Evolutionary conservation across 306 rosid species (phyloP), one percentile per base, ranked within the genome.

Genomic region (Dicorynia guianensis): DNA sequence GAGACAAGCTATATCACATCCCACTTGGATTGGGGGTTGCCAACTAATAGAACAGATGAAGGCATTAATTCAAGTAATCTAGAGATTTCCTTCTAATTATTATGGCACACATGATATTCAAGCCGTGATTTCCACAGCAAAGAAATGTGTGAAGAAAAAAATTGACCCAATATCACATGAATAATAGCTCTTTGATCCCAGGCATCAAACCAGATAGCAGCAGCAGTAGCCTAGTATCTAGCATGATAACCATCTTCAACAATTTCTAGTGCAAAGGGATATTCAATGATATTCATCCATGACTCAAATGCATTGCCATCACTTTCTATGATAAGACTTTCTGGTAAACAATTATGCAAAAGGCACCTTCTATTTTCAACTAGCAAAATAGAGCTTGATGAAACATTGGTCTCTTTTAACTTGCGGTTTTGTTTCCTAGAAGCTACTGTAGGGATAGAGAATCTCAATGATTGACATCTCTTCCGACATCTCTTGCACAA

Each of bases 191-290:
- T 90, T 82, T 89, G 93, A 76, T 94, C 96, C 96, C 97, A 94
- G 68, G 87, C 79, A 84, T 89, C 91, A 72, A 86, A 85, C 98
- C 98, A 94, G 77, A 88, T n/a, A n/a, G n/a, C 84, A 59, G 95
- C 93, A 57, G 97, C 97, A 11, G 92, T 91, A 49, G 96, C 94
- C 96, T 96, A 94, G 80, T 94, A 94, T 80, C 96, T 96, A 80
- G 70, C 80, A 66, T 78, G 86, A 64, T 80, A 88, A 80, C 79
- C 85, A 57, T 79, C 87, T 36, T 85, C 88, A 18, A 88, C 91
- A 74, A 66, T 85, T 67, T 79, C 83, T 69, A 70, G 49, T 68
- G 71, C 77, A 63, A 89, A 75, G 73, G 89, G 77, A 81, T 74
- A 84, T 69, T 83, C 90, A 80, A 74, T 71, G 68, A 79, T 80